Evolutionary conservation across 495 filamentous ascomycete species (phyloP), one percentile per base, ranked within the genome.

Genomic region (Hypoxylon fragiforme): DNA sequence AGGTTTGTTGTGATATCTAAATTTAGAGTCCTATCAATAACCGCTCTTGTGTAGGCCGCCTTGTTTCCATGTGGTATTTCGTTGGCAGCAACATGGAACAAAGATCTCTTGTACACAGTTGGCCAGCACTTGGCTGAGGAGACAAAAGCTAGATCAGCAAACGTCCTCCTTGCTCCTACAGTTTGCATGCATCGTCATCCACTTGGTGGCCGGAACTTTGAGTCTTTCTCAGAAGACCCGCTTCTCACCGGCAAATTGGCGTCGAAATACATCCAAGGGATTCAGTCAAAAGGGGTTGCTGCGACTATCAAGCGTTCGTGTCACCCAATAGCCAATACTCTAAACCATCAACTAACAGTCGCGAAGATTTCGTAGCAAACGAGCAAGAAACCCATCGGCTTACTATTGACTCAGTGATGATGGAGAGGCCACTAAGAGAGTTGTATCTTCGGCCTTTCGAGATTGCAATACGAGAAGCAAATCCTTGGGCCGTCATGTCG

Each of bases 161-260:
- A 90, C 49, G 77, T 92, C 13, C 74, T 92, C 1, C 77, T 95
- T 7, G 89, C 87, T 2, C 89, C 89, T 7, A 92, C 89, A 4
- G 85, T 91, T 52, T 91, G 89, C 68, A 86, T 89, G 69, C 90
- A 94, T 59, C 81, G 90, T 11, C 86, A 86, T 14, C 90, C 90
- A 1, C 75, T 95, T 0, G 89, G 90, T 8, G 90, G 90, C 5
- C 80, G 90, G 42, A 90, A 90, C 46, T 95, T 92, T 51, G 90
- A 95, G 71, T 90, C 87, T 0, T 92, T 91, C 67, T 89, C 88
- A 3, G 90, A 94, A 65, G 90, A 94, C 57, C 90, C 89, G 8
- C 75, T 85, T 12, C 75, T 95, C 3, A 87, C 89, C 0, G 90
- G 90, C 6, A 87, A 82, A 49, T 73, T 92, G 56, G 86, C 89